A percentile compares a stretch with the other conserved stretches of the same genome.
Evolutionary conservation across 2,329 filamentous ascomycete genomes (phyloP).

Genomic region (Talaromyces islandicus): DNA sequence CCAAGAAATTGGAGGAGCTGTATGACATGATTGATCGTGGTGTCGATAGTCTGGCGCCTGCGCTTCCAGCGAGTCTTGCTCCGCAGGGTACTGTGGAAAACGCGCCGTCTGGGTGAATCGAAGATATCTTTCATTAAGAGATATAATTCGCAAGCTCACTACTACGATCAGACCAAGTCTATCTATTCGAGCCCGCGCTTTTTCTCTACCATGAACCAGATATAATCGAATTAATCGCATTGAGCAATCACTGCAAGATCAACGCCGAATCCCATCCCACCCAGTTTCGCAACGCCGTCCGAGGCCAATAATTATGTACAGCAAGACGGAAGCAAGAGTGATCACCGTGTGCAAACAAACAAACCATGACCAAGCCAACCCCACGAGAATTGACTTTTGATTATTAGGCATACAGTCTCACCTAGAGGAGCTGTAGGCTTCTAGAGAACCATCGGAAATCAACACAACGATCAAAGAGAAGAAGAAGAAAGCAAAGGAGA

Average conservation of each 20-base stretch:
- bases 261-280: background rate
- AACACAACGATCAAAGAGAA: background rate
- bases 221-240: background rate
- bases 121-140: background rate
- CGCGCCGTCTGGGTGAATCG: background rate
- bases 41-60: background rate
- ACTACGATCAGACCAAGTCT: background rate
- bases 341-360: background rate
- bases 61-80: background rate
- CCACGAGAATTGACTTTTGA: background rate
- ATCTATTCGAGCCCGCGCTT: background rate
- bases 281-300: background rate
- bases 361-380: background rate
- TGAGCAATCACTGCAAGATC: background rate
- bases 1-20: slow-evolving; percentile 30
- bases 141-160: background rate
- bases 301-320: background rate
- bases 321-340: background rate
- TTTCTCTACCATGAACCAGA: background rate
- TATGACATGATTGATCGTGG: slow-evolving; percentile 23
- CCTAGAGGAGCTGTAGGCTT: background rate
- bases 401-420: background rate
- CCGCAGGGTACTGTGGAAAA: background rate
- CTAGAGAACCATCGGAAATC: background rate
- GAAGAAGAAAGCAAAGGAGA: background rate